Evolutionary conservation across 192 early-diverging fungal genomes (phyloP).

Genomic region (Linderina pennispora): DNA sequence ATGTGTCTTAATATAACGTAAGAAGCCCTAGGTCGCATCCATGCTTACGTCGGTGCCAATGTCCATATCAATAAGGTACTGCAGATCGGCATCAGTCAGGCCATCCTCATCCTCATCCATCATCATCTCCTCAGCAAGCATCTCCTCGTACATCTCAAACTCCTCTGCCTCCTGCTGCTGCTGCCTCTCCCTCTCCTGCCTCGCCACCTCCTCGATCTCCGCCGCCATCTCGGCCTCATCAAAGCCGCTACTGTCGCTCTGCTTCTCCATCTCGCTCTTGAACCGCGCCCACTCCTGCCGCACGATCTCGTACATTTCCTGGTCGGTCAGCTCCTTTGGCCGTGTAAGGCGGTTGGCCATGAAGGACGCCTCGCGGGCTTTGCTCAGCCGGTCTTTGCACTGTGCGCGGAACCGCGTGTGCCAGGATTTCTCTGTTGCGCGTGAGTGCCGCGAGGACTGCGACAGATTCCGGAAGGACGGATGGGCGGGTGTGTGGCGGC

Average conservation of each 20-base stretch:
- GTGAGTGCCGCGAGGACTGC: no score
- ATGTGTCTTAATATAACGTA: no score
- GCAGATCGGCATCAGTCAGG: conserved; percentile 5
- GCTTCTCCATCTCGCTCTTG: conserved; percentile 32
- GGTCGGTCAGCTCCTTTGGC: conserved; percentile 15
- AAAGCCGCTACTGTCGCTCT: no score
- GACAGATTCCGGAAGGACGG: no score
- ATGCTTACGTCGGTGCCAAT: not conserved
- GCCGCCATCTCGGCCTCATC: conserved; percentile 24
- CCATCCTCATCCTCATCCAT: conserved; percentile 29
- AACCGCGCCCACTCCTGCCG: conserved; percentile 42
- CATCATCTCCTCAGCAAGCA: conserved; percentile 25
- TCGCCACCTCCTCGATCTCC: conserved; percentile 23
- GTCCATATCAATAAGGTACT: not conserved
- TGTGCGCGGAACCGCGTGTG: conserved; percentile 35
- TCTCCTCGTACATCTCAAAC: conserved; percentile 38
- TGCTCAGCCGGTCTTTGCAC: conserved; percentile 27
- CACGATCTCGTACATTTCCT: conserved; percentile 29
- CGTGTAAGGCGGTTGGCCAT: conserved; percentile 24
- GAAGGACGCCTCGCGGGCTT: conserved; percentile 28
- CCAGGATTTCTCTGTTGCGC: no score
- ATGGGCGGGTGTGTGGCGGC: no score
- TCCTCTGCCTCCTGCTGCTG: conserved; percentile 23
- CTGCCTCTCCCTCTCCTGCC: no score
- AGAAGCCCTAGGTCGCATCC: no score